Base-by-base conservation (phyloP, 2,329 filamentous ascomycete species). In the Apiospora aurea region DNA sequence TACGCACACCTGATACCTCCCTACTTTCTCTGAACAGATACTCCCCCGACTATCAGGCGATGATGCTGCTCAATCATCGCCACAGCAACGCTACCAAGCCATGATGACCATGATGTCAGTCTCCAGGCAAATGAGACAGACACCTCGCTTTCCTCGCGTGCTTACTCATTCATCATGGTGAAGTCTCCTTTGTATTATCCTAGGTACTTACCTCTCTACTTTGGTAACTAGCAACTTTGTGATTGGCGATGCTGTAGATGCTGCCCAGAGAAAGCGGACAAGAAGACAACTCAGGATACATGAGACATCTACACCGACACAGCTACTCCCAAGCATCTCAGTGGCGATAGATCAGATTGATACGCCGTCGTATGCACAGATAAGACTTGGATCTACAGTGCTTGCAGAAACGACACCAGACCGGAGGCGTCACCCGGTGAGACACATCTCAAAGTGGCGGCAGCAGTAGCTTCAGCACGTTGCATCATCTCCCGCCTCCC, bases 301-400 rank as follows among this genome's bases (percentile, higher is more conserved):
- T 38, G 13, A 61, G 16, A 61, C 38, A 61, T 26, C 29, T 61
- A 61, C 57, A 64, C 57, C 57, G 57, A 34, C 57, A 41, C 18
- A 11, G 46, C 21, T 18, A 18, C 44, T 18, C 16, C 2, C 6
- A 2, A n/a, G 6, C 21, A 11, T 61, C 7, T 14, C 29, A 34
- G 26, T 18, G 18, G 26, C 18, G 29, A 38, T 11, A 61, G 53
- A 61, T 61, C 53, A 21, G 53, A 61, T 61, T 61, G 53, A 61
- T 38, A 61, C 16, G 26, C 16, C 8, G 38, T 61, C 29, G 2
- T 10, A 18, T 34, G 26, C 53, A 11, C 29, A 61, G 53, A 21
- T 38, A 38, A 61, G 16, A 61, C 53, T 11, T 11, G 7, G 29
- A 61, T n/a, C n/a, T 24, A 64, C 18, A 64, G 57, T 64, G 57